Base-by-base conservation (phyloP, 179 eudicot genomes). In the Gypsophila paniculata region DNA sequence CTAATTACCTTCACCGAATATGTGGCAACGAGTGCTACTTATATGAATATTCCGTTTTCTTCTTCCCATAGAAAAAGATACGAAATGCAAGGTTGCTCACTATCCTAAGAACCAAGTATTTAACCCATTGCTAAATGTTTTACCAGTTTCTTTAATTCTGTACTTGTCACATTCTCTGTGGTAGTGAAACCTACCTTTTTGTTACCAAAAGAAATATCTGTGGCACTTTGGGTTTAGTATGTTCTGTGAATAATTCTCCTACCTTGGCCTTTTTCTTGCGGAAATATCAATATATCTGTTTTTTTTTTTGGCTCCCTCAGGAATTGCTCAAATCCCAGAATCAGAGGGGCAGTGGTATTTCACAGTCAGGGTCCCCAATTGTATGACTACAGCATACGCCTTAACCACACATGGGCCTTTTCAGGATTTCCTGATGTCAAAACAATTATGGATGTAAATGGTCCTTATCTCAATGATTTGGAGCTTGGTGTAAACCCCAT, bases 361-460 rank as follows among this genome's bases (percentile, higher is more conserved):
- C 96, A 95, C 84, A 75, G 81, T 74, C 96, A 93, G 80, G 98
- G 99, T 72, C 99, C 99, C 76, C 85, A 85, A 63, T n/a, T 81
- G 48, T 95, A 84, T 82, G 99, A 95, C 81, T 95, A 95, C 78
- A 95, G 99, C 80, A 93, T 93, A 75, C 96, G 99, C 70, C 91
- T 95, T 82, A 95, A 95, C 81, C 99, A 95, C 82, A 77, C 98
- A 53, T 95, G 98, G 99, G 99, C 99, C 53, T 90, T 93, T 80
- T 84, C 96, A 14, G 99, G 99, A 79, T 93, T 93, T 79, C 99
- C 99, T 77, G 85, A 93, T 93, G 88, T 90, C 77, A 86, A 81
- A 75, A 71, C 85, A 73, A 95, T 95, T 72, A 95, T 95, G 99
- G 99, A 95, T 75, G 77, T 82, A 13, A 89, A 93, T 81, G 98